phyloP scores from a whole-genome alignment of 768 basidiomycete genomes.

The Pleurotus giganteus region DNA sequence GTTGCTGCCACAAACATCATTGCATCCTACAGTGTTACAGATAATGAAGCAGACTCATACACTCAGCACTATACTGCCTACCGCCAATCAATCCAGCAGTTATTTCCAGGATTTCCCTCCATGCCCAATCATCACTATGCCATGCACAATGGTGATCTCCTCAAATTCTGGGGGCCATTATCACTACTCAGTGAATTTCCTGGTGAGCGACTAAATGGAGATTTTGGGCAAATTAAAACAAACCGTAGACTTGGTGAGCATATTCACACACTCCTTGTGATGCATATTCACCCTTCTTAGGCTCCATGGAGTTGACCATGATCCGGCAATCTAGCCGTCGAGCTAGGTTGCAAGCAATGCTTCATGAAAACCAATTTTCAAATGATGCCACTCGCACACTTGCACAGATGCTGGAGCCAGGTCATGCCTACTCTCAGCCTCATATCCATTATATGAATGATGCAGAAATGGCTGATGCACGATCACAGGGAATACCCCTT shows the following conservation, averaged over 20 bases:
- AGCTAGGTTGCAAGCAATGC: not conserved
- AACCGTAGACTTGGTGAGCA: slow-evolving; percentile 18
- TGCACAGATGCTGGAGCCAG: not conserved
- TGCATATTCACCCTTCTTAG: not conserved
- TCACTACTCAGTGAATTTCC: slow-evolving; percentile 28
- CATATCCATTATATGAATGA: not conserved
- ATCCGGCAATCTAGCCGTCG: slow-evolving; percentile 8
- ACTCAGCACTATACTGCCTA: slow-evolving; percentile 21
- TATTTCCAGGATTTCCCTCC: slow-evolving; percentile 20
- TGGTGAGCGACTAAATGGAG: slow-evolving; percentile 29
- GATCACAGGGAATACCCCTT: not conserved
- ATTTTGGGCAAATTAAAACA: slow-evolving; percentile 21
- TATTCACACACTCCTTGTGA: not conserved
- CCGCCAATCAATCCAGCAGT: slow-evolving; percentile 13
- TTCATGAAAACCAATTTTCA: not conserved
- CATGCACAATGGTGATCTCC: slow-evolving; percentile 25
- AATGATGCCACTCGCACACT: not conserved
- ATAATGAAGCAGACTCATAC: slow-evolving; percentile 22
- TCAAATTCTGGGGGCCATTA: slow-evolving; percentile 31
- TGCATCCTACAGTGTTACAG: slow-evolving; percentile 20
- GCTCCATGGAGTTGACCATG: slow-evolving; percentile 15
- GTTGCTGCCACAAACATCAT: slow-evolving; percentile 25
- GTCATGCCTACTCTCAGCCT: not conserved
- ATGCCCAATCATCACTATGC: slow-evolving; percentile 32
- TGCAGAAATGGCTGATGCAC: not conserved